Conservation (phyloP, 2,329 filamentous ascomycete species). For the Dactylellina leptospora region DNA sequence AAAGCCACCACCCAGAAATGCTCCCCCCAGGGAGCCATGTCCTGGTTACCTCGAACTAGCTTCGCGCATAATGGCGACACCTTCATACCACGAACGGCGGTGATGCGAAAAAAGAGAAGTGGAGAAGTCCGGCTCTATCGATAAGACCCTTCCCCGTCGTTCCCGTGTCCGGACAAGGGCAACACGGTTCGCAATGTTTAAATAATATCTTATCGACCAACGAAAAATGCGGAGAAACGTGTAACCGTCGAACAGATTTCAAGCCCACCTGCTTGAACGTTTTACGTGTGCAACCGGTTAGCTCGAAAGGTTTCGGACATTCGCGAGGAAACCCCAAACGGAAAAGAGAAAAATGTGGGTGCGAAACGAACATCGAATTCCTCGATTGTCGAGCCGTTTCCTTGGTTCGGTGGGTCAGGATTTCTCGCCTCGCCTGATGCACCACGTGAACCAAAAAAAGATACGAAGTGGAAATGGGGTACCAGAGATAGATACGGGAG, state of each 20-base stretch:
- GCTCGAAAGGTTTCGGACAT: background rate
- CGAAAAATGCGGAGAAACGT: conserved; percentile 4
- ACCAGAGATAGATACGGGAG: background rate
- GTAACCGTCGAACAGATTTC: background rate
- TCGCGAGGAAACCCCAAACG: background rate
- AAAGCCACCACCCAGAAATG: background rate
- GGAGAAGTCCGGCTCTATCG: background rate
- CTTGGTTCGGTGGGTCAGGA: background rate
- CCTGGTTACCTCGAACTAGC: conserved; percentile 5
- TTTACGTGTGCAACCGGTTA: conserved; percentile 8
- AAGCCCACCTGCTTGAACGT: conserved; percentile 12
- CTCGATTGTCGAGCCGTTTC: conserved; percentile 9
- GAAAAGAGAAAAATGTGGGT: background rate
- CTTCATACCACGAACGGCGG: background rate
- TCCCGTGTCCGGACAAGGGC: too few species aligned
- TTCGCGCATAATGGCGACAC: conserved; percentile 37
- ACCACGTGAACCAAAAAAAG: conserved; percentile 12
- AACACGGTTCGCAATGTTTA: too few species aligned
- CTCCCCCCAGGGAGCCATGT: background rate
- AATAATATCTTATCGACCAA: too few species aligned
- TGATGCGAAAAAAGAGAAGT: conserved; percentile 9
- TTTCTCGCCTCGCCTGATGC: background rate
- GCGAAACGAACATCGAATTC: conserved; percentile 8
- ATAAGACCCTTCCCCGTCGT: too few species aligned
- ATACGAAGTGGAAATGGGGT: background rate